A percentile compares a stretch with the other conserved stretches of the same genome.
Conservation (phyloP, 2,329 filamentous ascomycete genomes). For the Botrytis fabae region DNA sequence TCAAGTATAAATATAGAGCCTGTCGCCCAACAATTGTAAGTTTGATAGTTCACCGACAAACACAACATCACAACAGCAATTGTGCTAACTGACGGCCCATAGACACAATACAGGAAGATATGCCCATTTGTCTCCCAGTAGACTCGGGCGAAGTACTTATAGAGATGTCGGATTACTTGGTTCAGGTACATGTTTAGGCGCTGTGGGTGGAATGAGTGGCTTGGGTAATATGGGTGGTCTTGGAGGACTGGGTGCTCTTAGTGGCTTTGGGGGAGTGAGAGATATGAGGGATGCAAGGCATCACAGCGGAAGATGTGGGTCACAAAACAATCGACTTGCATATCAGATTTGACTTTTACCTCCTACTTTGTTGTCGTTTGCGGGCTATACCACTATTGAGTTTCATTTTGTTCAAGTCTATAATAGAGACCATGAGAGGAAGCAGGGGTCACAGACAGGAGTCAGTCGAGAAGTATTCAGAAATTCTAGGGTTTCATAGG, state of each 20-base stretch:
- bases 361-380: neutral
- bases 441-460: neutral
- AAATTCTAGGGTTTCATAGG: slow-evolving; percentile 13
- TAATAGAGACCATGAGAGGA: neutral
- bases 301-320: slow-evolving; percentile 11
- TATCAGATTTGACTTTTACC: slow-evolving; percentile 1
- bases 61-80: neutral
- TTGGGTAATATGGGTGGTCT: neutral
- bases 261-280: slow-evolving; percentile 6
- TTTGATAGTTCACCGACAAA: neutral
- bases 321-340: neutral
- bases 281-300: slow-evolving; percentile 15
- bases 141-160: slow-evolving; percentile 15
- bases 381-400: neutral
- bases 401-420: neutral
- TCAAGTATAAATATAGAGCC: slow-evolving; percentile 3
- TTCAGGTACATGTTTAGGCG: slow-evolving; percentile 10
- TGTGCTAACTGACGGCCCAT: neutral
- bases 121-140: neutral
- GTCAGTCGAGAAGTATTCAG: neutral
- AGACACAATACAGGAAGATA: slow-evolving; percentile 7
- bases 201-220: neutral
- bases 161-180: slow-evolving; percentile 12
- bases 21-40: slow-evolving; percentile 13
- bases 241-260: neutral